Conservation (phyloP, 2,329 filamentous ascomycete genomes). For the Penicillium sp. region DNA sequence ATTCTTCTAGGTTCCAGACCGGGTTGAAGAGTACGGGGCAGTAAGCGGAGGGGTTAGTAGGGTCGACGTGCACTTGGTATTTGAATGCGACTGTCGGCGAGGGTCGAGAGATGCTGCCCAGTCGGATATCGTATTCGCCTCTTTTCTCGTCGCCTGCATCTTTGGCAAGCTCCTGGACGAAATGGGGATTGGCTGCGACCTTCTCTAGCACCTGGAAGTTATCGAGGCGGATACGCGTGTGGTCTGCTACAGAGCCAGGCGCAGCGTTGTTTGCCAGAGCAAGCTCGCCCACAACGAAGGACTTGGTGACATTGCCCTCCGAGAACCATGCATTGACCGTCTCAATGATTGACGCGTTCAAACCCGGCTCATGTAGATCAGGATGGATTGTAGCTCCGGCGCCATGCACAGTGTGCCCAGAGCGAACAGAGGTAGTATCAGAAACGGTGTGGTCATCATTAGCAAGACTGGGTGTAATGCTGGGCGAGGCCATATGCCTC, state of each 20-base stretch:
- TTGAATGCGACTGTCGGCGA: slow-evolving; percentile 73
- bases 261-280: slow-evolving; percentile 71
- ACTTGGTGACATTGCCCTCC: slow-evolving; percentile 64
- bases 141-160: slow-evolving; percentile 54
- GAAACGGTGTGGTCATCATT: slow-evolving; percentile 67
- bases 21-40: slow-evolving; percentile 71
- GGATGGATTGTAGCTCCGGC: slow-evolving; percentile 71
- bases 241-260: slow-evolving; percentile 38
- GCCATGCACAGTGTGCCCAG: slow-evolving; percentile 71
- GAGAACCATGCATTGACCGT: slow-evolving; percentile 84
- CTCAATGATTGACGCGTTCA: slow-evolving; percentile 87
- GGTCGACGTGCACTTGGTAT: slow-evolving; percentile 77
- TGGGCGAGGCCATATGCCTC: slow-evolving; percentile 46
- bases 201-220: slow-evolving; percentile 86
- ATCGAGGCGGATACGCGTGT: slow-evolving; percentile 73
- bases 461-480: slow-evolving; percentile 40
- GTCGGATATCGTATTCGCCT: slow-evolving; percentile 75
- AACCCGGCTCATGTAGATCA: slow-evolving; percentile 71
- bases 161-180: slow-evolving; percentile 62
- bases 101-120: slow-evolving; percentile 67
- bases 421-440: slow-evolving; percentile 88
- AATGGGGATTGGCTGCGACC: slow-evolving; percentile 88
- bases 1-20: slow-evolving; percentile 76
- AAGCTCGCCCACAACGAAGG: slow-evolving; percentile 79
- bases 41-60: slow-evolving; percentile 53